Evolutionary conservation across 805 yeast species (phyloP).

Genomic region (Komagataella phaffii): DNA sequence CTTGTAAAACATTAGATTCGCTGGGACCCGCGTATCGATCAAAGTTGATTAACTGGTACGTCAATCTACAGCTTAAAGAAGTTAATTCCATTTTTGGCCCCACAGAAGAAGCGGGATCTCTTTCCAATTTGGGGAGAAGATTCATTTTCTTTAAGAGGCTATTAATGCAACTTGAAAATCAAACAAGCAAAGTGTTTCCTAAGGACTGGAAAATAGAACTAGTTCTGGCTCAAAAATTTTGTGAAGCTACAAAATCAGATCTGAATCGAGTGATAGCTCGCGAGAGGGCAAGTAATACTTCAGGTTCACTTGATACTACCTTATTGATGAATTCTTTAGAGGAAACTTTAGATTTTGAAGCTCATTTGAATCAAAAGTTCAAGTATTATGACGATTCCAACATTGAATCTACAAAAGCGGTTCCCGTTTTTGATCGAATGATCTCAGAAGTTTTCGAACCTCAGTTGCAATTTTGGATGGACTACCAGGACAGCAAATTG

Average conservation of each 20-base stretch:
- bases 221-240: constrained; percentile 47
- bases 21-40: constrained; percentile 43
- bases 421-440: constrained; percentile 21
- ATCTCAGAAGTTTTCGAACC: constrained; percentile 74
- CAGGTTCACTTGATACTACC: constrained; percentile 38
- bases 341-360: constrained; percentile 77
- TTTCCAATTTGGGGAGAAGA: constrained; percentile 76
- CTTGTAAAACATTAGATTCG: constrained; percentile 59
- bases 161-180: constrained; percentile 41
- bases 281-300: constrained; percentile 16
- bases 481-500: constrained; percentile 61
- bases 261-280: constrained; percentile 35
- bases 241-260: constrained; percentile 58
- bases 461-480: constrained; percentile 72
- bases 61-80: constrained; percentile 57
- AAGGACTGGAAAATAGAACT: constrained; percentile 56
- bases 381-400: constrained; percentile 27
- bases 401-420: constrained; percentile 11
- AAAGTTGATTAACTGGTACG: constrained; percentile 61
- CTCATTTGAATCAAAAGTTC: constrained; percentile 51
- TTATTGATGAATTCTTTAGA: constrained; percentile 56
- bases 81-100: constrained; percentile 61
- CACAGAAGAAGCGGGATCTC: constrained; percentile 86
- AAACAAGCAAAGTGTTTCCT: constrained; percentile 47
- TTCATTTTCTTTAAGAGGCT: constrained; percentile 71